These are phyloP conservation scores for Turritis glabra DNA, from an alignment of 345 rosid species.

Conservation along the genomic window DNA sequence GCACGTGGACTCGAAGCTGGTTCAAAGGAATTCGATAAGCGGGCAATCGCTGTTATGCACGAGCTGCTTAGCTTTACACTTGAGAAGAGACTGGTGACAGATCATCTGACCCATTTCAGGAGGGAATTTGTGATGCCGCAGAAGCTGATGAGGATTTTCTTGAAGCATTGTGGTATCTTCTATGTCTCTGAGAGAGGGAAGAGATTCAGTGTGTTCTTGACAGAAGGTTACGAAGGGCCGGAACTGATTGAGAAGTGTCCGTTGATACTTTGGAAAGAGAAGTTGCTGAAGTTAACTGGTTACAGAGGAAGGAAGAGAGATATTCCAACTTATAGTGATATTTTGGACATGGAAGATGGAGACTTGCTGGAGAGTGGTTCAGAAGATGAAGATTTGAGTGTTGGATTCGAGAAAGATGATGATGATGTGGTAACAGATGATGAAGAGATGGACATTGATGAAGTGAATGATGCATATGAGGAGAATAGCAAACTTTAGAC, in stretches of 20 bases:
- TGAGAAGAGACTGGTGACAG: conserved; percentile 86
- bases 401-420: conserved; percentile 41
- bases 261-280: conserved; percentile 75
- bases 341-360: conserved; percentile 52
- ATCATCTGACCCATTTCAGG: conserved; percentile 86
- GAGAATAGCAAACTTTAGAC: conserved; percentile 2
- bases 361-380: conserved; percentile 37
- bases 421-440: conserved; percentile 31
- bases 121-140: conserved; percentile 84
- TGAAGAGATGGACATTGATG: conserved; percentile 53
- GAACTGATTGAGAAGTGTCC: conserved; percentile 67
- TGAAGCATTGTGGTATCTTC: conserved; percentile 87
- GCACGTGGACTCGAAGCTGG: conserved; percentile 69
- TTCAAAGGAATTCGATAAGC: conserved; percentile 82
- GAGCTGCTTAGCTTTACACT: conserved; percentile 86
- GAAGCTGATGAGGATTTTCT: conserved; percentile 85
- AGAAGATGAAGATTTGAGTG: conserved; percentile 39
- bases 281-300: conserved; percentile 52
- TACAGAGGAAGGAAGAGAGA: conserved; percentile 65
- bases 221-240: conserved; percentile 67
- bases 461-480: conserved; percentile 38
- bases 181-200: conserved; percentile 94
- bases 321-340: conserved; percentile 52
- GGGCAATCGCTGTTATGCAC: conserved; percentile 86
- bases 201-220: conserved; percentile 83